Evolutionary conservation across 495 filamentous ascomycete genomes (phyloP).

Genomic region (Penicillium cataractarum): DNA sequence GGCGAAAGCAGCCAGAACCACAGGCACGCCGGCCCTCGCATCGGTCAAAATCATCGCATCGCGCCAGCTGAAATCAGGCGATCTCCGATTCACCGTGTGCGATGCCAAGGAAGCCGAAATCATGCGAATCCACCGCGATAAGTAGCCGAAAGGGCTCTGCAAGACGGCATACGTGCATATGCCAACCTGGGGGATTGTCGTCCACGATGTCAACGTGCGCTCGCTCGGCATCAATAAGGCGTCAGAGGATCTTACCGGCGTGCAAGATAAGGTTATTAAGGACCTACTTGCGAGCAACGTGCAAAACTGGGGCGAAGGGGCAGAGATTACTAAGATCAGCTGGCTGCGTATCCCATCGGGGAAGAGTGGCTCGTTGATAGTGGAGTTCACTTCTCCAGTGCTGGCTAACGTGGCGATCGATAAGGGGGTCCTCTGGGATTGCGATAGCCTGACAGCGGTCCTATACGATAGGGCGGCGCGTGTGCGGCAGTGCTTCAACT

Average conservation of each 20-base stretch:
- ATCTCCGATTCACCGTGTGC: neutral
- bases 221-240: neutral
- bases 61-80: slow-evolving; percentile 4
- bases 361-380: neutral
- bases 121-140: neutral
- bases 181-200: slow-evolving; percentile 1
- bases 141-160: neutral
- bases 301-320: neutral
- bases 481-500: slow-evolving; percentile 8
- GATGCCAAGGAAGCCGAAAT: slow-evolving; percentile 3
- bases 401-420: slow-evolving; percentile 3
- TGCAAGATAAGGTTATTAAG: neutral
- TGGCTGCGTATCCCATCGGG: neutral
- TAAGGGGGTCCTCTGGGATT: neutral
- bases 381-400: slow-evolving; percentile 4
- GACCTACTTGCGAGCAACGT: neutral
- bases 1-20: neutral
- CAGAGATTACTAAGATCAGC: neutral
- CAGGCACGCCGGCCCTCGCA: neutral
- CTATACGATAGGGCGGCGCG: slow-evolving; percentile 8
- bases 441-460: neutral
- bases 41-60: neutral
- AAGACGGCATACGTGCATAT: neutral
- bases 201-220: neutral
- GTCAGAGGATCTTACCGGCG: neutral